Evolutionary conservation across 2,329 filamentous ascomycete genomes (phyloP), one percentile per base, ranked within the genome.

Genomic region (Myriangium duriaei): DNA sequence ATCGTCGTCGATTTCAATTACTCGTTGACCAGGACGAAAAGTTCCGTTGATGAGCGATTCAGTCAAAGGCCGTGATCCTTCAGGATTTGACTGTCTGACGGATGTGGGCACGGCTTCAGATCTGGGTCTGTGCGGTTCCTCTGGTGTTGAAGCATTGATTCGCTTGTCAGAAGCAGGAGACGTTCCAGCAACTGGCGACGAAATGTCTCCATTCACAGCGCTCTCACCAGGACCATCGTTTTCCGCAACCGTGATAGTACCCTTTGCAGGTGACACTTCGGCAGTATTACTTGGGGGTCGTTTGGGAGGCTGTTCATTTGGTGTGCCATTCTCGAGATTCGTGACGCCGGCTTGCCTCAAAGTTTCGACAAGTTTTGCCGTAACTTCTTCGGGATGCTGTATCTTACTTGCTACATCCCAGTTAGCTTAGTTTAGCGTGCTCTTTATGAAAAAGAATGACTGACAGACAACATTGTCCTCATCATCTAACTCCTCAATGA

Each of bases 401-500:
- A 67, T 47, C 2, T 54, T 59, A 46, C 60, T 62, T 2, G 63
- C 42, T 44, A 34, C 13, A 31, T 21, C 11, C 11, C 19, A n/a
- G n/a, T n/a, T n/a, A n/a, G n/a, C n/a, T 32, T 19, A 39, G 34
- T 16, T 9, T 3, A 30, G 7, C 11, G 6, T 19, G 4, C n/a
- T 5, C n/a, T 30, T 9, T 32, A 5, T 2, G 11, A 15, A 21
- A 11, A 14, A 3, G n/a, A 4, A 24, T 7, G 10, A 16, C 39
- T 30, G 26, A 45, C 42, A 81, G 34, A 94, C 59, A 3, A 96
- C 72, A 51, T 93, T 91, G 40, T 79, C 91, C 9, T 93, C 74
- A 6, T 95, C 87, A 52, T 96, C 91, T 15, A 96, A 66, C 61
- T 93, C 76, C 59, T 98, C 91, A 39, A 85, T 68, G 47, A 98